Base-by-base conservation (phyloP, 371 early-diverging fungal genomes). In the Rhizopus stolonifer region DNA sequence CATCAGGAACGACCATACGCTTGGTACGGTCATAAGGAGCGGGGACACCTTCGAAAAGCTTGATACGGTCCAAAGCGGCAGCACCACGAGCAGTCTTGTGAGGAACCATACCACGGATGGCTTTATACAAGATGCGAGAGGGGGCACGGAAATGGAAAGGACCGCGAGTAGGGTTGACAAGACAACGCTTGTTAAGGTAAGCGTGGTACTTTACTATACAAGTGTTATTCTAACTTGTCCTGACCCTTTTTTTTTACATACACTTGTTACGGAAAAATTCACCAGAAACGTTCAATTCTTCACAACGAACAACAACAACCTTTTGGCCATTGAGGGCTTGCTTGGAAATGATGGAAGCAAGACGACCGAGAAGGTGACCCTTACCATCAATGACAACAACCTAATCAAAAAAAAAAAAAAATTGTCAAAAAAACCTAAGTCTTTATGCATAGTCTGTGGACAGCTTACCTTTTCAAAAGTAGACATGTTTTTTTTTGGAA, bases 251-350 rank as follows among this genome's bases (percentile, higher is more conserved):
- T 29, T 29, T 29, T 10, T 33, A 84, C 86, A 75, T 83, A 91
- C 91, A 79, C 90, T 97, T 97, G 93, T 94, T 94, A 67, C 99
- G 86, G 85, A 96, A 94, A 85, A 97, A 94, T 56, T 95, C 89
- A 54, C 99, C 99, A 60, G 96, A 89, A 60, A 99, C 90, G 79
- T 96, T 92, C 75, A 95, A 79, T 68, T 93, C 94, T 87, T 99
- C 99, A 77, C 93, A 90, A 70, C 31, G 31, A 29, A 29, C 31
- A 29, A 29, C 31, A 29, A 29, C 31, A 29, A 29, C 31, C 31
- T 29, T 89, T 82, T 98, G 94, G 67, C 99, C 99, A 76, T 88
- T 89, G 54, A 99, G 87, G 64, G 95, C 82, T 80, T 95, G 90
- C 90, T 99, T 99, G 74, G 99, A 93, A 67, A 99, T 29, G 31